These are phyloP conservation scores for Phoma sp. DNA, from an alignment of 2,329 filamentous ascomycete species.

Conservation along the genomic window DNA sequence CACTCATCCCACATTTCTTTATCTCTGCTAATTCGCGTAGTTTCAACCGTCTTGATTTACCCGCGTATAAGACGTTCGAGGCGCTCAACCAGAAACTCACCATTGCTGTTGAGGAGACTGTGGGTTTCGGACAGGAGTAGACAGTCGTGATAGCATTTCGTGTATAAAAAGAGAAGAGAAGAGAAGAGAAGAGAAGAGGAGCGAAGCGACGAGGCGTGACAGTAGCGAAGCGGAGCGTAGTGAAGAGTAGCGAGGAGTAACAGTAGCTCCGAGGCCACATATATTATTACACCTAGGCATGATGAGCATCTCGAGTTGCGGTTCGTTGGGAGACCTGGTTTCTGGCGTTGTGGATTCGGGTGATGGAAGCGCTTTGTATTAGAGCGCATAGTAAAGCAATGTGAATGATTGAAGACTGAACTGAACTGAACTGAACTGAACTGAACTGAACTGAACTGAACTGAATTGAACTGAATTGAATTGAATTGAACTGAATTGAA, in stretches of 20 bases:
- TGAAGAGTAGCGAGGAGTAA: too few relatives aligned
- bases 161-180: constrained; percentile 13
- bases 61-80: constrained; percentile 89
- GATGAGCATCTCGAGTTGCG: constrained; percentile 2
- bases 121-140: constrained; percentile 97
- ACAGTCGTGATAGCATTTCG: constrained; percentile 1
- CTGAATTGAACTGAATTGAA: too few relatives aligned
- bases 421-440: too few relatives aligned
- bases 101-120: constrained; percentile 97
- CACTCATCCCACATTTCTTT: not conserved
- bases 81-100: constrained; percentile 87
- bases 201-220: too few relatives aligned
- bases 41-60: constrained; percentile 96
- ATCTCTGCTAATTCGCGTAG: constrained; percentile 56
- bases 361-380: constrained; percentile 6
- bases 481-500: too few relatives aligned
- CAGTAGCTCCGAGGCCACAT: constrained; percentile 1
- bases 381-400: constrained; percentile 8
- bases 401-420: constrained; percentile 1
- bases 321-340: not conserved
- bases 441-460: too few relatives aligned
- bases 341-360: not conserved
- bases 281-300: constrained; percentile 10
- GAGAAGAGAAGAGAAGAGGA: too few relatives aligned
- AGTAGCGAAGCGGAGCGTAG: too few relatives aligned